A percentile compares a stretch with the other conserved stretches of the same genome.
phyloP scores from a whole-genome alignment of 2,329 filamentous ascomycete species.

The Alternaria ethzedia region DNA sequence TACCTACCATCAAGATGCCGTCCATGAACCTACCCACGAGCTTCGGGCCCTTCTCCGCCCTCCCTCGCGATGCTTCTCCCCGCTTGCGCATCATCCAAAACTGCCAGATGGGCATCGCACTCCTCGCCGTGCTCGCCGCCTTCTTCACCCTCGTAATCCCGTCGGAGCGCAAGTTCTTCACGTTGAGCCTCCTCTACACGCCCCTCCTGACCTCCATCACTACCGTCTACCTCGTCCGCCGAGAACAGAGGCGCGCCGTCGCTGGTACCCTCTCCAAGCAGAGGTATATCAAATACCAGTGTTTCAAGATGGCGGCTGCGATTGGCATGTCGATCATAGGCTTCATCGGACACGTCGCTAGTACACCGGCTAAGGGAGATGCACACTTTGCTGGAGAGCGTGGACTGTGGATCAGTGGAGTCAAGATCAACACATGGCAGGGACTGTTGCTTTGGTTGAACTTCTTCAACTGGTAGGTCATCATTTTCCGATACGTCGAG shows the following conservation, averaged over 20 bases:
- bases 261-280: conserved; percentile 26
- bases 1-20: background rate
- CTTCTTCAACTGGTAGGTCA: conserved; percentile 34
- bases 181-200: conserved; percentile 31
- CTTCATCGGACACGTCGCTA: conserved; percentile 17
- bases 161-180: conserved; percentile 26
- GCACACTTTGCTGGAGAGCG: conserved; percentile 9
- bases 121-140: conserved; percentile 19
- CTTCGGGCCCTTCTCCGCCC: background rate
- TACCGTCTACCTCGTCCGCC: conserved; percentile 24
- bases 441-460: conserved; percentile 27
- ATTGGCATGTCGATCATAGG: conserved; percentile 26
- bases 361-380: conserved; percentile 8
- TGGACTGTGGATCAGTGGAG: conserved; percentile 23
- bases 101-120: conserved; percentile 22
- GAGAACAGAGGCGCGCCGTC: conserved; percentile 24
- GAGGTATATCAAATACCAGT: conserved; percentile 32
- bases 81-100: conserved; percentile 27
- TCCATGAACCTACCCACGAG: background rate
- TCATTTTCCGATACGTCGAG: no score
- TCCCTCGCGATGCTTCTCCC: conserved; percentile 19
- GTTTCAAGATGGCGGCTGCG: conserved; percentile 28
- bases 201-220: conserved; percentile 28
- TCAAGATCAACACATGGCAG: conserved; percentile 29
- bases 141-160: conserved; percentile 29